Evolutionary conservation across 305 asterid species (phyloP), one percentile per base, ranked within the genome.

Genomic region (Rubia peregrina): DNA sequence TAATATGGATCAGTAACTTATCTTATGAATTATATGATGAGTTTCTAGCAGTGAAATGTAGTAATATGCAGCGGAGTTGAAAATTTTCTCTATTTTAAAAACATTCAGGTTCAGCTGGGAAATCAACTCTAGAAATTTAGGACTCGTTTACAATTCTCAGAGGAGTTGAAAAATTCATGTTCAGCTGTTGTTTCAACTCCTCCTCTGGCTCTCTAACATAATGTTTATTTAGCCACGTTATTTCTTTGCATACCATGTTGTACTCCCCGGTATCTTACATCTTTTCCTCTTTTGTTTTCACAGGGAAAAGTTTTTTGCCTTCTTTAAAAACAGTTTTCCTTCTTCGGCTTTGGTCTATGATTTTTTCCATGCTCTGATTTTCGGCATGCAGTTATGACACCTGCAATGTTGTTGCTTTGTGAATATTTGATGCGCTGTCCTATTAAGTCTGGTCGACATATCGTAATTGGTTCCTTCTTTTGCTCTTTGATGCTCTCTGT

Each of bases 301-400:
- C 80, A 89, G 99, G 91, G 74, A 86, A 85, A 86, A 87, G 89
- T 81, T 80, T 95, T 78, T 94, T 97, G 96, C 98, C 98, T 71
- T 87, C 96, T 56, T 56, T 86, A 77, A 94, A 94, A 86, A 94
- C 97, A 26, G 76, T 94, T 74, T 81, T 87, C 80, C 88, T 94
- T 48, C 78, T 89, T 83, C 85, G 91, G 78, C 85, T 94, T 46
- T 94, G 98, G 99, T 91, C 95, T 76, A 80, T 91, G 96, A 82
- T 87, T 71, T 94, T 26, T 89, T 78, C 99, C 98, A 16, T 94
- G 97, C 83, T 94, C 99, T 40, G 99, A 91, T 83, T 91, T 87
- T 73, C 97, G 98, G 67, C 99, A 91, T 76, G 88, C 81, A 55
- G 99, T 94, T 62, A 88, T 84, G 89, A 91, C 98, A 44, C 99